A percentile compares a stretch with the other conserved stretches of the same genome.
These are phyloP conservation scores for Aspergillus sclerotialis DNA, from an alignment of 2,329 filamentous ascomycete genomes.

Conservation along the genomic window DNA sequence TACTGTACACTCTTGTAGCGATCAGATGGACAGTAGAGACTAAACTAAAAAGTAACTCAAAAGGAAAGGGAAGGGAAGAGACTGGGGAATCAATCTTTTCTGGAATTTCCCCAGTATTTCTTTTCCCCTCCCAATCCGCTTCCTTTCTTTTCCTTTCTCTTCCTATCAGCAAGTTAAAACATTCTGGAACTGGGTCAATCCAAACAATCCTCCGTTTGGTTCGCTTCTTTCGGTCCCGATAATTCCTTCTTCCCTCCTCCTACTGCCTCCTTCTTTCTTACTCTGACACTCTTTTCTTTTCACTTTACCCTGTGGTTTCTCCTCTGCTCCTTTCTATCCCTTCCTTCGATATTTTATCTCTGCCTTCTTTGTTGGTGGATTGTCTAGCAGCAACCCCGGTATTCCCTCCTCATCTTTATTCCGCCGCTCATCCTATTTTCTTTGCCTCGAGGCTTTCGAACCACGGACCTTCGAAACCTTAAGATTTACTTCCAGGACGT, in stretches of 20 bases:
- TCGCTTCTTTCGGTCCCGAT: neutral
- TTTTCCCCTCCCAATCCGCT: no score
- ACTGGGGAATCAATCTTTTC: no score
- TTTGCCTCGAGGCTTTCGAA: neutral
- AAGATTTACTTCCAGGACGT: no score
- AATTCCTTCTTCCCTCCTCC: neutral
- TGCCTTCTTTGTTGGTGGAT: neutral
- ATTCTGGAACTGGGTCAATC: neutral
- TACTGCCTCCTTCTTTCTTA: neutral
- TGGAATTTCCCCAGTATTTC: no score
- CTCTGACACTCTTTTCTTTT: neutral
- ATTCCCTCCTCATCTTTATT: no score
- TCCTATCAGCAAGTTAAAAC: no score
- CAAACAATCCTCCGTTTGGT: neutral
- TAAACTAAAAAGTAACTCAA: no score
- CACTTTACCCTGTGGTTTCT: neutral
- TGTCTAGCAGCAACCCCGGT: no score
- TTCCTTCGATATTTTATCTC: neutral
- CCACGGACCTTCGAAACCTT: neutral
- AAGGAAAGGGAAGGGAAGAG: no score
- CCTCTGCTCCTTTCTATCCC: neutral
- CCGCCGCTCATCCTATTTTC: neutral
- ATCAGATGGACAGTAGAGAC: no score
- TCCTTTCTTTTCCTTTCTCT: no score
- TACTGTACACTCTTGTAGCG: no score